A percentile compares a stretch with the other conserved stretches of the same genome.
These are phyloP conservation scores for Yamadazyma pseudoaaseri DNA, from an alignment of 1,139 yeast species.

Conservation along the genomic window DNA sequence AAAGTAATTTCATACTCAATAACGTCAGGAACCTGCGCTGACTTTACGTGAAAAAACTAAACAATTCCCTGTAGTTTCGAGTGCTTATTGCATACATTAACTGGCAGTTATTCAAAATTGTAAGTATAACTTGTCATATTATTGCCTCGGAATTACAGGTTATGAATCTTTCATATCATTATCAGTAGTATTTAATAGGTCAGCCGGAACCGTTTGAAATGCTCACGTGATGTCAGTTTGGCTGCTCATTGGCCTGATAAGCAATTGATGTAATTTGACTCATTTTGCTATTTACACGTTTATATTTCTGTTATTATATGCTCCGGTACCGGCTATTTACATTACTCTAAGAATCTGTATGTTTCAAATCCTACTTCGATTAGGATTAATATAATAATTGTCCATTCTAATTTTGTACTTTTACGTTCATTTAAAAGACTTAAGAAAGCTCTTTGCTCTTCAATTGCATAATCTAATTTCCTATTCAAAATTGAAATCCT, in stretches of 20 bases:
- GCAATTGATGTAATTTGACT: constrained; percentile 1
- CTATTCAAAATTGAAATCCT: constrained; percentile 78
- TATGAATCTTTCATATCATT: neutral
- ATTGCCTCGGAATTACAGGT: neutral
- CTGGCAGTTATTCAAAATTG: too few relatives aligned
- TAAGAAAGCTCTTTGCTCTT: constrained; percentile 76
- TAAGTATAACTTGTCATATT: too few relatives aligned
- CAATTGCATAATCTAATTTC: constrained; percentile 86
- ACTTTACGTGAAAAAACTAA: too few relatives aligned
- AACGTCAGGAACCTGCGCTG: neutral
- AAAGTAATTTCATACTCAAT: neutral
- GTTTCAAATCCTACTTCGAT: constrained; percentile 80
- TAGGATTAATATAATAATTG: constrained; percentile 76
- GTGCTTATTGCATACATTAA: too few relatives aligned
- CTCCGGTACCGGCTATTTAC: constrained; percentile 5
- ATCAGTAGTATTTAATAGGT: constrained; percentile 1
- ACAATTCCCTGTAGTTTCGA: too few relatives aligned
- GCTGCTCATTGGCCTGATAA: constrained; percentile 7
- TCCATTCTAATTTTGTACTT: constrained; percentile 80
- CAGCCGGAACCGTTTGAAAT: neutral
- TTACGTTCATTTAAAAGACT: constrained; percentile 75
- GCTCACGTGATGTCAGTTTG: neutral
- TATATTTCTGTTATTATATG: neutral
- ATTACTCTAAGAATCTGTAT: constrained; percentile 10
- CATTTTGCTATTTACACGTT: constrained; percentile 4